A percentile compares a stretch with the other conserved stretches of the same genome.
phyloP scores from a whole-genome alignment of 2,329 filamentous ascomycete species.

The Verticillium alfalfae region DNA sequence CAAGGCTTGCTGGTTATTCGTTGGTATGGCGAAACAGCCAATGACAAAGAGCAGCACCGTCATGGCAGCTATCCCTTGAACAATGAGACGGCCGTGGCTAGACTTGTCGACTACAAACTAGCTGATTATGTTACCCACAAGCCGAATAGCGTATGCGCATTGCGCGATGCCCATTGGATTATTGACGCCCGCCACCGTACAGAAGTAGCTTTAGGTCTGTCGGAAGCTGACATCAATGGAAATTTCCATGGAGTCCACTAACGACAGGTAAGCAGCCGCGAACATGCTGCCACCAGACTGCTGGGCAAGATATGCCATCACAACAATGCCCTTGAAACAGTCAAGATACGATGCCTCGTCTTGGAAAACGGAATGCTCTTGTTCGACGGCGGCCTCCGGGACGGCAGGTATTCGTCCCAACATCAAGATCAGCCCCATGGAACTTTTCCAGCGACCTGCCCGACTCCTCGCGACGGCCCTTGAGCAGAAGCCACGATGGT shows the following conservation, averaged over 20 bases:
- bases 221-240: constrained; percentile 27
- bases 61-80: constrained; percentile 18
- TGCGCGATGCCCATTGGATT: constrained; percentile 32
- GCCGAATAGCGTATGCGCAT: constrained; percentile 32
- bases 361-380: constrained; percentile 22
- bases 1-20: neutral
- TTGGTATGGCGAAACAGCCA: constrained; percentile 23
- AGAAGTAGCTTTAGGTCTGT: constrained; percentile 23
- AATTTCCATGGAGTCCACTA: constrained; percentile 1
- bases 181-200: constrained; percentile 28
- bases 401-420: constrained; percentile 18
- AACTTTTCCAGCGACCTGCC: constrained; percentile 24
- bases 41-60: constrained; percentile 12
- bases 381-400: constrained; percentile 22
- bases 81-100: constrained; percentile 29
- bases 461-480: constrained; percentile 24
- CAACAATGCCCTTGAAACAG: constrained; percentile 44
- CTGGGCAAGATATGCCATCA: constrained; percentile 59
- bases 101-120: constrained; percentile 28
- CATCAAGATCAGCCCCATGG: constrained; percentile 16
- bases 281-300: constrained; percentile 52
- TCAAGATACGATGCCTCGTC: constrained; percentile 37
- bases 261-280: constrained; percentile 20
- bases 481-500: constrained; percentile 30
- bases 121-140: constrained; percentile 31